Evolutionary conservation across 2,329 filamentous ascomycete species (phyloP).

Genomic region (Phaeosphaeriaceae sp.): DNA sequence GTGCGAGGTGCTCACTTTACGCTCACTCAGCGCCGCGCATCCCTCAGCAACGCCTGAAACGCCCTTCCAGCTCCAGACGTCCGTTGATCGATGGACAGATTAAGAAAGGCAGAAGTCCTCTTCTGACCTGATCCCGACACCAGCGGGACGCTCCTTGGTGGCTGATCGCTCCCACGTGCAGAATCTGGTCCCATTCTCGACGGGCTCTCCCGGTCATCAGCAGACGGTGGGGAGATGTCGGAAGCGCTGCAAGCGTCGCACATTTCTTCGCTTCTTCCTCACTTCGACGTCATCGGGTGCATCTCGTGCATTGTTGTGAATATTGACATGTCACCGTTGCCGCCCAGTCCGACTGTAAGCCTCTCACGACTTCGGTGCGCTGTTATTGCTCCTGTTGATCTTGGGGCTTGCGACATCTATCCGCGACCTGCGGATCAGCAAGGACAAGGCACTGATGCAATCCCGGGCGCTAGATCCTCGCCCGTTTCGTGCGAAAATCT

Average conservation of each 20-base stretch:
- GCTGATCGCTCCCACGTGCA: slow-evolving; percentile 27
- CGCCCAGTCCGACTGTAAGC: not conserved
- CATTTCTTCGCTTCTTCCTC: not conserved
- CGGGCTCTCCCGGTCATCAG: slow-evolving; percentile 24
- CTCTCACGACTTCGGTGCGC: slow-evolving; percentile 4
- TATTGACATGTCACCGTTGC: slow-evolving; percentile 2
- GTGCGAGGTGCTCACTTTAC: slow-evolving; percentile 7
- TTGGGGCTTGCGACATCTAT: slow-evolving; percentile 8
- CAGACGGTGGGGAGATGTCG: slow-evolving; percentile 19
- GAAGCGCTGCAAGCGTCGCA: slow-evolving; percentile 5
- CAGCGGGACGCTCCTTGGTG: slow-evolving; percentile 20
- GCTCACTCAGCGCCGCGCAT: slow-evolving; percentile 19
- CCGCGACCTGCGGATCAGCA: slow-evolving; percentile 8
- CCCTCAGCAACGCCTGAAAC: slow-evolving; percentile 21
- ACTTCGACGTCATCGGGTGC: slow-evolving; percentile 20
- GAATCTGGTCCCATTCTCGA: slow-evolving; percentile 5
- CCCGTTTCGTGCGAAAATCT: slow-evolving; percentile 8
- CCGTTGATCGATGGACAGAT: not conserved
- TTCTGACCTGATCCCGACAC: slow-evolving; percentile 13
- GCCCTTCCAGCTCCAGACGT: slow-evolving; percentile 10
- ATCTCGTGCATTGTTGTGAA: slow-evolving; percentile 5
- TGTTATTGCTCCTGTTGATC: slow-evolving; percentile 2
- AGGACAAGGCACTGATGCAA: slow-evolving; percentile 21
- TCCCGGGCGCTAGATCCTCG: slow-evolving; percentile 17
- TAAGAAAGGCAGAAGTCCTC: not conserved